Base-by-base conservation (phyloP, 2,329 filamentous ascomycete species). In the Sarocladium strictum region DNA sequence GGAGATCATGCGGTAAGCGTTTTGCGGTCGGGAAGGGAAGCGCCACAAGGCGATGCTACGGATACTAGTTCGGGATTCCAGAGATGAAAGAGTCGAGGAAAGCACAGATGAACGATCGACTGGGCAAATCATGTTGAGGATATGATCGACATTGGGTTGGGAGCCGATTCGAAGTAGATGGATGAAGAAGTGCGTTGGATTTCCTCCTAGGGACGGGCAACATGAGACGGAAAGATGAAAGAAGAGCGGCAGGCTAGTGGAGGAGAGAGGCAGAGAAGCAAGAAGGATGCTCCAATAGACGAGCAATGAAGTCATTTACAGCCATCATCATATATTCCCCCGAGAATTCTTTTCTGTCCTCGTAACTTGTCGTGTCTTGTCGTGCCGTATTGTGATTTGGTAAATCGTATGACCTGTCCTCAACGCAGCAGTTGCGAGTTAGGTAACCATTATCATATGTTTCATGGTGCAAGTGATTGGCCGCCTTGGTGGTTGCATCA, bases 1-100 rank as follows among this genome's bases (percentile, higher is more conserved):
- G 71, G 94, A 99, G 77, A 97, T 97, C 66, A 97, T 84, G 80
- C 77, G 80, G 69, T 84, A 66, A 51, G 47, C 23, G 26, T n/a
- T n/a, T n/a, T n/a, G n/a, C n/a, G n/a, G n/a, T n/a, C n/a, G n/a
- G n/a, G n/a, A n/a, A n/a, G n/a, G n/a, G n/a, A n/a, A n/a, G n/a
- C n/a, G n/a, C n/a, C n/a, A n/a, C n/a, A n/a, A n/a, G n/a, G n/a
- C n/a, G n/a, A n/a, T n/a, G n/a, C n/a, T 5, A 43, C 38, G 38
- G 38, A 43, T 43, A 43, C 23, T 19, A 43, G 38, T 43, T 19
- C 23, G 38, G 19, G n/a, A 43, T 23, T 7, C 4, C 3, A 43
- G 38, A 19, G 17, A 29, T 23, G n/a, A 15, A 15, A 15, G 15
- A 27, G 23, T 29, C 23, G 29, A 5, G 43, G 21, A 7, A 15